Base-by-base conservation (phyloP, 169 alveolate species). In the Theileria parva region DNA sequence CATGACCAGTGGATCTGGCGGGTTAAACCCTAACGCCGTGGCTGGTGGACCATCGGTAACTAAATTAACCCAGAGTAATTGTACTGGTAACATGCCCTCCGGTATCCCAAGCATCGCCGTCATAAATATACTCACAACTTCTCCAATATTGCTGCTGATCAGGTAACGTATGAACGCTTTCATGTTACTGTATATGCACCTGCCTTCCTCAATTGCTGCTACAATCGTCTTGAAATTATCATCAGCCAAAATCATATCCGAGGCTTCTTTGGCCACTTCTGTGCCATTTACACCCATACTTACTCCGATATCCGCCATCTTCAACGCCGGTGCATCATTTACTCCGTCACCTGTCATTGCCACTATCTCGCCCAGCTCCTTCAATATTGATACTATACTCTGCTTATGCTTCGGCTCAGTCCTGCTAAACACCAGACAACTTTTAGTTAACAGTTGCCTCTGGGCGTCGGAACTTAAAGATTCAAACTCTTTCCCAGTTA, bases 11-110 rank as follows among this genome's bases (percentile, higher is more conserved):
- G 93, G 96, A 74, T 98, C 99, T 37, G 99, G 99, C 13, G 99
- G 99, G 88, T 98, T 98, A 94, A 98, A 98, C 23, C 99, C 98
- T 50, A 98, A 93, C 32, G 99, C 99, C 17, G 99, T 97, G 25
- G 99, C 99, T 8, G 99, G 99, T 32, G 97, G 96, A 0, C 99
- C 99, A 86, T 99, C 99, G 23, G 99, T 99, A 50, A 99, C 99
- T 79, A 99, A 94, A 89, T 99, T 99, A 32, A 99, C 99, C 99
- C 99, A 97, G 74, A 99, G 87, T 61, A 98, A 93, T 94, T 99
- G 99, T 30, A 99, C 99, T 0, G 99, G 99, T 19, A 98, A 96
- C 84, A 98, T 94, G 59, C 97, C 95, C 80, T 93, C 98, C 12
- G 99, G 99, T 34, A 97, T 95, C 13, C 99, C 99, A 59, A 98